Evolutionary conservation across 2,329 filamentous ascomycete genomes (phyloP).

Genomic region (Fusarium stilboides): DNA sequence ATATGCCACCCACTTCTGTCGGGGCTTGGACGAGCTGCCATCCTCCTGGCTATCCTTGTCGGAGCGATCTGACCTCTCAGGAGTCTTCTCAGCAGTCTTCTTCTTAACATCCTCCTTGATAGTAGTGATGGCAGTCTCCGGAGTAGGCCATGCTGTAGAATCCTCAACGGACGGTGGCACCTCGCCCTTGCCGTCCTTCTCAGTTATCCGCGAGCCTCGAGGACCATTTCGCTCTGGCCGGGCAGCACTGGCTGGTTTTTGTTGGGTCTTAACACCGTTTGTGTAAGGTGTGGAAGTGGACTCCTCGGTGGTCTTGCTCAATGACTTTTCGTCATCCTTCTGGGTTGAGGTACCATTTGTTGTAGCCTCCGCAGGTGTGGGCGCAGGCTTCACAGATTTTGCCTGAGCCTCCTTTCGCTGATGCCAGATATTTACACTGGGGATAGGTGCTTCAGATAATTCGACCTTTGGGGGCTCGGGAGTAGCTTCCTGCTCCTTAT

Average conservation of each 20-base stretch:
- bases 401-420: constrained; percentile 79
- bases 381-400: constrained; percentile 61
- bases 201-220: constrained; percentile 62
- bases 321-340: constrained; percentile 62
- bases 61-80: constrained; percentile 72
- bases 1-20: constrained; percentile 86
- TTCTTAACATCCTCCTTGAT: constrained; percentile 77
- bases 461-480: constrained; percentile 71
- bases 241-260: constrained; percentile 59
- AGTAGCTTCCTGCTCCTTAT: constrained; percentile 67
- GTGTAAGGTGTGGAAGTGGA: constrained; percentile 42
- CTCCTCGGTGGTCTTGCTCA: constrained; percentile 47
- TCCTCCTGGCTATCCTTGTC: constrained; percentile 76
- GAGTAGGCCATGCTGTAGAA: constrained; percentile 89
- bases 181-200: constrained; percentile 59
- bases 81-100: constrained; percentile 74
- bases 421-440: constrained; percentile 89
- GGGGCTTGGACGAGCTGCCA: constrained; percentile 59
- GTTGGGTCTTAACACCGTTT: constrained; percentile 60
- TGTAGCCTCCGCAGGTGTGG: constrained; percentile 57
- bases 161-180: constrained; percentile 79
- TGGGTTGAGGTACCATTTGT: constrained; percentile 49
- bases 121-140: constrained; percentile 78
- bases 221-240: constrained; percentile 62
- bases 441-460: constrained; percentile 85